Evolutionary conservation across 331 rosid species (phyloP).

Genomic region (Acacia concinna): DNA sequence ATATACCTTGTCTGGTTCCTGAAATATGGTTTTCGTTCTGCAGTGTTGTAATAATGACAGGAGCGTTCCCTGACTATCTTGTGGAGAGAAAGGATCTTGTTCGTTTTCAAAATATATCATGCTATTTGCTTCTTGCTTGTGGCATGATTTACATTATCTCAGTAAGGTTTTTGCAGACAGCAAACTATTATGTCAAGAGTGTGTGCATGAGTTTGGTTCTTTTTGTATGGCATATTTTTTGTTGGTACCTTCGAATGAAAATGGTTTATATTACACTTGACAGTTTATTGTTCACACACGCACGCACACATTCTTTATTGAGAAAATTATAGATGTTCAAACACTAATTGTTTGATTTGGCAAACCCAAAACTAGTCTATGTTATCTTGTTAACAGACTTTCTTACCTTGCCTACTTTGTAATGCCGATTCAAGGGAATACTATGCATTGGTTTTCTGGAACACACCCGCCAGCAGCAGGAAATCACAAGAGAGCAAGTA

Average conservation of each 20-base stretch:
- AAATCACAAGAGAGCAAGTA: slow-evolving; percentile 67
- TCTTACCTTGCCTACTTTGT: not conserved
- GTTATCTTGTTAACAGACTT: not conserved
- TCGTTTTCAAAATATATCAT: slow-evolving; percentile 67
- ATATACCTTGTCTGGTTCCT: slow-evolving; percentile 25
- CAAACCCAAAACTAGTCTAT: not conserved
- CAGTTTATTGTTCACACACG: not conserved
- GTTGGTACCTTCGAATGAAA: not conserved
- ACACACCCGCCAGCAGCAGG: slow-evolving; percentile 64
- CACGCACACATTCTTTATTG: not conserved
- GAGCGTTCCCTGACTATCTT: slow-evolving; percentile 65
- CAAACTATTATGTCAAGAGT: not conserved
- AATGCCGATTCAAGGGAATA: slow-evolving; percentile 54
- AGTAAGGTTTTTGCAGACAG: slow-evolving; percentile 48
- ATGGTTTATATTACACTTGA: not conserved
- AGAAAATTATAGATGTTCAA: slow-evolving; percentile 1
- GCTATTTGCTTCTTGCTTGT: slow-evolving; percentile 78
- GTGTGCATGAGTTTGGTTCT: not conserved
- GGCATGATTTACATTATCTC: slow-evolving; percentile 60
- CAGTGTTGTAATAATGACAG: slow-evolving; percentile 87
- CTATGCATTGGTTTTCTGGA: slow-evolving; percentile 82
- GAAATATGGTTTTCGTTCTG: slow-evolving; percentile 19
- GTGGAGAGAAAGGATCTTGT: slow-evolving; percentile 41
- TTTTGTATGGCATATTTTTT: not conserved
- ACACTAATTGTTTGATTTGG: not conserved